These are phyloP conservation scores for Aspergillus bombycis DNA, from an alignment of 2,329 filamentous ascomycete genomes.

Conservation along the genomic window DNA sequence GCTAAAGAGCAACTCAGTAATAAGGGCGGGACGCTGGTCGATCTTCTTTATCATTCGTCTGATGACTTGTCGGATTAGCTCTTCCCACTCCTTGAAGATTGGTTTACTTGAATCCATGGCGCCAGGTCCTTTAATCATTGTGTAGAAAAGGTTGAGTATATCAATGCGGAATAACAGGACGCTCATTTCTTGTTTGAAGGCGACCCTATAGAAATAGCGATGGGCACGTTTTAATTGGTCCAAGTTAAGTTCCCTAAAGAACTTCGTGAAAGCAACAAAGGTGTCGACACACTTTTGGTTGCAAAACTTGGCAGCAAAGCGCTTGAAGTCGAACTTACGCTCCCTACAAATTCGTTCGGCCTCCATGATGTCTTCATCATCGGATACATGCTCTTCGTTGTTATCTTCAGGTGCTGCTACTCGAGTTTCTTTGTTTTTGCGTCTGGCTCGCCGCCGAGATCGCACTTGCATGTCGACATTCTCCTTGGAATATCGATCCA, in stretches of 20 bases:
- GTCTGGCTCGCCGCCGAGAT: slow-evolving; percentile 72
- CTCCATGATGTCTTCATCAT: slow-evolving; percentile 73
- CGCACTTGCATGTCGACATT: slow-evolving; percentile 93
- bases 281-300: slow-evolving; percentile 86
- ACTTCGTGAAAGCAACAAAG: slow-evolving; percentile 77
- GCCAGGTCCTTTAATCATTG: slow-evolving; percentile 87
- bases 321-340: slow-evolving; percentile 89
- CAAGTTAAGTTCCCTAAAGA: slow-evolving; percentile 77
- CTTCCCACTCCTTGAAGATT: slow-evolving; percentile 88
- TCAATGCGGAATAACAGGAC: slow-evolving; percentile 89
- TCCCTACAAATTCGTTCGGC: slow-evolving; percentile 75
- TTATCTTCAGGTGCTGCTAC: slow-evolving; percentile 49
- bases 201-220: slow-evolving; percentile 89
- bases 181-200: slow-evolving; percentile 91
- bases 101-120: slow-evolving; percentile 68
- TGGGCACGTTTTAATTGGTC: slow-evolving; percentile 88
- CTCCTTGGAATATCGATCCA: slow-evolving; percentile 92
- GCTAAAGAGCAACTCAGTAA: slow-evolving; percentile 92
- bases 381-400: slow-evolving; percentile 60
- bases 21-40: slow-evolving; percentile 78
- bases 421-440: slow-evolving; percentile 63
- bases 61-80: slow-evolving; percentile 81
- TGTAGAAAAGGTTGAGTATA: slow-evolving; percentile 83
- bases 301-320: slow-evolving; percentile 79
- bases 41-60: slow-evolving; percentile 82